phyloP scores from a whole-genome alignment of 2,329 filamentous ascomycete species.

The Arachnomyces sp. region DNA sequence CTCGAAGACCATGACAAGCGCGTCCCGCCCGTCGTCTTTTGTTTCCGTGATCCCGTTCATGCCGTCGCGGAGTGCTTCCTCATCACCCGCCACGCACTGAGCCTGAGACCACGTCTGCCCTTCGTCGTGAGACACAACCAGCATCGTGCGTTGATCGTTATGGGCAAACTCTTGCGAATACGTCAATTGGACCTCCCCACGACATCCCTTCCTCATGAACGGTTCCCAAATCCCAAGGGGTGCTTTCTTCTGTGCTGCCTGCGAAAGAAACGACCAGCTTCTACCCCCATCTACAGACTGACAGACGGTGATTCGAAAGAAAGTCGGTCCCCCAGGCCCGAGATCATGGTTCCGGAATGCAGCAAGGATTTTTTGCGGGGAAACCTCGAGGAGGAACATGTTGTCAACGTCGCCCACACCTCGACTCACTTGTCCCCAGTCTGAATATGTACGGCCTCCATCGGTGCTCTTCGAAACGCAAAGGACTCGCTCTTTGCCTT shows the following conservation, averaged over 20 bases:
- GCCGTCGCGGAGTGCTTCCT: conserved; percentile 33
- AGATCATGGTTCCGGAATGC: conserved; percentile 44
- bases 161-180: conserved; percentile 41
- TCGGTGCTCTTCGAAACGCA: conserved; percentile 39
- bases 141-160: conserved; percentile 44
- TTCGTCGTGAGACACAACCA: conserved; percentile 36
- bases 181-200: conserved; percentile 36
- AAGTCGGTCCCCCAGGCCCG: conserved; percentile 27
- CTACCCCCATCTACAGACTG: conserved; percentile 38
- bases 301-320: conserved; percentile 45
- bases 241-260: conserved; percentile 35
- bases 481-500: conserved; percentile 31
- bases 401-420: conserved; percentile 41
- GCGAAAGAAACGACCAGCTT: conserved; percentile 37
- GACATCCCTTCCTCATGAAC: conserved; percentile 36
- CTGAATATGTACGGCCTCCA: conserved; percentile 33
- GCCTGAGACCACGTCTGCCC: conserved; percentile 39
- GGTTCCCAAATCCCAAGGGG: conserved; percentile 42
- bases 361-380: conserved; percentile 30
- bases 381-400: conserved; percentile 37
- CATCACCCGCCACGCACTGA: conserved; percentile 32
- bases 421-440: conserved; percentile 38
- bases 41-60: conserved; percentile 39
- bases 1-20: conserved; percentile 40
- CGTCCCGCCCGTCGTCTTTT: conserved; percentile 26